Conservation (phyloP, 1,284 basidiomycete genomes). For the Boletus smithii region DNA sequence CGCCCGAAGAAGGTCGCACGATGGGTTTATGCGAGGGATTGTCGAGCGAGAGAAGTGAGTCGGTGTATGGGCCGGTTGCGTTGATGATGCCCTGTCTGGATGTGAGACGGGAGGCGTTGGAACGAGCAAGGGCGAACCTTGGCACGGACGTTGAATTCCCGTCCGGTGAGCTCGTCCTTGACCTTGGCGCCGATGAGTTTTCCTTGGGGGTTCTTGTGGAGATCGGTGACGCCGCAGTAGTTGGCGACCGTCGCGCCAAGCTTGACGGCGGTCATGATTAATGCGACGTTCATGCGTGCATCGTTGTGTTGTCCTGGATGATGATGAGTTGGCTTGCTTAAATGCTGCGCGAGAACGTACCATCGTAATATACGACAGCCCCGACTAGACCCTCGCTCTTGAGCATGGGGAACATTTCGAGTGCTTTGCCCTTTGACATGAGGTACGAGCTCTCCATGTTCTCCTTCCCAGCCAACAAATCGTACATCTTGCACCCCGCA, state of each 20-base stretch:
- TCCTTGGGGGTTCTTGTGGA: constrained; percentile 69
- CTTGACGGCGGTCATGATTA: constrained; percentile 92
- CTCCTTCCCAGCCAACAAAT: constrained; percentile 90
- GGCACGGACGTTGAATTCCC: constrained; percentile 80
- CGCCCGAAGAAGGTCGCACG: constrained; percentile 88
- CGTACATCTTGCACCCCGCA: constrained; percentile 96
- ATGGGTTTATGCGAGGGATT: constrained; percentile 82
- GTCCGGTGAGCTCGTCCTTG: constrained; percentile 80
- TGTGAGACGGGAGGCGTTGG: background rate
- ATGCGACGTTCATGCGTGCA: constrained; percentile 95
- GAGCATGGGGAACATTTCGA: constrained; percentile 96
- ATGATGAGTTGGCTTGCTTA: background rate
- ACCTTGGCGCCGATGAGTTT: constrained; percentile 76
- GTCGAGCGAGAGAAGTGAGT: constrained; percentile 84
- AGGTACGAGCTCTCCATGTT: constrained; percentile 97
- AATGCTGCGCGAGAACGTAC: too few relatives aligned
- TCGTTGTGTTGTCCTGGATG: constrained; percentile 91
- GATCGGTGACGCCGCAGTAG: constrained; percentile 81
- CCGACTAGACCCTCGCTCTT: constrained; percentile 92
- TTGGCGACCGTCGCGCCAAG: constrained; percentile 89
- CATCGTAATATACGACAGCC: constrained; percentile 96
- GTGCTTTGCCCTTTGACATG: constrained; percentile 89
- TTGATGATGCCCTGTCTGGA: constrained; percentile 79
- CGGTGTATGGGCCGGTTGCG: constrained; percentile 93
- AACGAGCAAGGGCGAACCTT: constrained; percentile 48